Base-by-base conservation (phyloP, 805 yeast genomes). In the Saturnispora kantuleensis region DNA sequence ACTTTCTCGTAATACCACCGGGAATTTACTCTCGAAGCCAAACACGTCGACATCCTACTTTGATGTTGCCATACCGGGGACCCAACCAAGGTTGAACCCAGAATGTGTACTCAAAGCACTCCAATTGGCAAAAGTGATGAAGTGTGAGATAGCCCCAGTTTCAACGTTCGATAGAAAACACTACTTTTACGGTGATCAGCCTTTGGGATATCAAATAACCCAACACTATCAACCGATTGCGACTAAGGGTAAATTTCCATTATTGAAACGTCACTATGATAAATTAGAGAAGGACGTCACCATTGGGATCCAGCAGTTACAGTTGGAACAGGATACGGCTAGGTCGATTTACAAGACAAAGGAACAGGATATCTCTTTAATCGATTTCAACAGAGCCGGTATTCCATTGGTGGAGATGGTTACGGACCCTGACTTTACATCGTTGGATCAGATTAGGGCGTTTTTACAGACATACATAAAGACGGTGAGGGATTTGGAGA, bases 171-270 rank as follows among this genome's bases (percentile, higher is more conserved):
- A 93, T 57, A 69, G 98, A 52, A 93, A 93, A 62, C 98, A 93
- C 60, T 93, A 93, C 60, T 88, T 93, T 62, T 93, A 93, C 60
- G 90, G 89, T 1, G 98, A 93, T 61, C 97, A 93, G 59, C 98
- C 98, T 0, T 64, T 84, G 43, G 98, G 98, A 1, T 93, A 88
- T 63, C 98, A 93, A 60, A 83, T 93, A 41, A 93, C 98, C 0
- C 98, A 93, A 63, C 84, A 78, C 56, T 86, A 74, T 58, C 71
- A 71, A 31, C 97, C 97, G 1, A 67, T 85, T 39, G 93, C 96
- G 2, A 66, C 61, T 30, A 70, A 76, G 40, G 98, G 98, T 0
- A 51, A 44, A 16, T 39, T 90, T 29, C 58, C 58, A 17, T 59
- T 90, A 35, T 57, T 55, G 10, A 61, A 64, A 18, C 63, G 71